Percentiles rank a stretch among this genome's conserved stretches.
These are phyloP conservation scores for Euptelea pleiosperma DNA, from an alignment of 164 flowering plant genomes.

Conservation along the genomic window DNA sequence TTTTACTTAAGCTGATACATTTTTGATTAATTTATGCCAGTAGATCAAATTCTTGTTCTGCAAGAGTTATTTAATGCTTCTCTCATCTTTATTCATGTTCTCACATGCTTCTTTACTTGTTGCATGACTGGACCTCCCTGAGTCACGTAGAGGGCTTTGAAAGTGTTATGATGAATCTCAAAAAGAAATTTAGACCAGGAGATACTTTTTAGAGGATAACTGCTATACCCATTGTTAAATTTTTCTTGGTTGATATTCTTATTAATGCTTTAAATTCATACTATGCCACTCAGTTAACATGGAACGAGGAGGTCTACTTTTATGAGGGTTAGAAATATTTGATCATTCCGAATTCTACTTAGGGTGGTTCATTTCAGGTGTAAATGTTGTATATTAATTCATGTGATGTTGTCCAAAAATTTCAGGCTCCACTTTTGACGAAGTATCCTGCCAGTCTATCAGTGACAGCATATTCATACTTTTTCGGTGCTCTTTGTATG, in stretches of 20 bases:
- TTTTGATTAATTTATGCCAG: too few species aligned
- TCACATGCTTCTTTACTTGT: neutral
- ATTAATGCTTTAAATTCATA: too few species aligned
- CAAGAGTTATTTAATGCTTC: too few species aligned
- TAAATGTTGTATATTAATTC: neutral
- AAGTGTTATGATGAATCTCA: too few species aligned
- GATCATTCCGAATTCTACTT: neutral
- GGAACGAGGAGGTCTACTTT: too few species aligned
- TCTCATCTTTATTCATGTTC: too few species aligned
- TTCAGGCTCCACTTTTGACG: slow-evolving; percentile 80
- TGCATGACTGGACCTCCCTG: neutral
- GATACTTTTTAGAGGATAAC: neutral
- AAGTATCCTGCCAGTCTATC: slow-evolving; percentile 88
- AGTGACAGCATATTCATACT: slow-evolving; percentile 89
- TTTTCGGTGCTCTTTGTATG: slow-evolving; percentile 80
- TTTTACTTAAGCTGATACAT: too few species aligned
- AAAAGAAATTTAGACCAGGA: neutral
- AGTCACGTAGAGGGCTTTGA: too few species aligned
- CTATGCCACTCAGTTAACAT: too few species aligned
- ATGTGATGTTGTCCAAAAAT: slow-evolving; percentile 2
- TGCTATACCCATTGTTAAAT: neutral
- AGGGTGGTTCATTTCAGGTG: neutral
- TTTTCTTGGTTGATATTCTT: neutral
- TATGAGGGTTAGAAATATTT: too few species aligned
- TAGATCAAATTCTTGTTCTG: too few species aligned